Evolutionary conservation across 306 rosid genomes (phyloP).

Genomic region (Acmispon strigosus): DNA sequence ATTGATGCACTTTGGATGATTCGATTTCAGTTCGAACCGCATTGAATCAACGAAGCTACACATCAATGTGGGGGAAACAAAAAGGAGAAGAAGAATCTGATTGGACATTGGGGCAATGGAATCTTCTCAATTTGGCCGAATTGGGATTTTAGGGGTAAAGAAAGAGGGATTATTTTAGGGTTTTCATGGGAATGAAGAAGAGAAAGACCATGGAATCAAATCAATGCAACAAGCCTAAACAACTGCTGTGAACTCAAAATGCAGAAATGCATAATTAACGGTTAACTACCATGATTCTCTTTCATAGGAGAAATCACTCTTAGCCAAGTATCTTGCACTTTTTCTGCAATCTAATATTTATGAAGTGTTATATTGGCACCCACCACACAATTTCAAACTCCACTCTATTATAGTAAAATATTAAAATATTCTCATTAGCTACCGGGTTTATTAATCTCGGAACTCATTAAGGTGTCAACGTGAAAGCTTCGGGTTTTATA

Average conservation of each 20-base stretch:
- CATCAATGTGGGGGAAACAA: slow-evolving; percentile 20
- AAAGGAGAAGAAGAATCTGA: background rate
- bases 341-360: too few species aligned
- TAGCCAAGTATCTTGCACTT: too few species aligned
- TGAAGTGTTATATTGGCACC: too few species aligned
- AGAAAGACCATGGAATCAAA: background rate
- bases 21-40: slow-evolving; percentile 54
- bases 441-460: too few species aligned
- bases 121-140: background rate
- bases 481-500: too few species aligned
- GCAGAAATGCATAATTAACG: background rate
- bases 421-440: too few species aligned
- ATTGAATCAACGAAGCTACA: slow-evolving; percentile 30
- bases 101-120: slow-evolving; percentile 20
- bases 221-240: background rate
- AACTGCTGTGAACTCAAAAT: background rate
- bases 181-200: background rate
- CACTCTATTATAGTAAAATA: too few species aligned
- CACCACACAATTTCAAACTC: too few species aligned
- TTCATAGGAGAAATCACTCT: background rate
- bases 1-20: slow-evolving; percentile 56
- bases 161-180: background rate
- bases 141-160: background rate
- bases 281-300: background rate
- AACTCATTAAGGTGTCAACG: too few species aligned